Base-by-base conservation (phyloP, 805 yeast genomes). In the Tetrapisispora fleetii region DNA sequence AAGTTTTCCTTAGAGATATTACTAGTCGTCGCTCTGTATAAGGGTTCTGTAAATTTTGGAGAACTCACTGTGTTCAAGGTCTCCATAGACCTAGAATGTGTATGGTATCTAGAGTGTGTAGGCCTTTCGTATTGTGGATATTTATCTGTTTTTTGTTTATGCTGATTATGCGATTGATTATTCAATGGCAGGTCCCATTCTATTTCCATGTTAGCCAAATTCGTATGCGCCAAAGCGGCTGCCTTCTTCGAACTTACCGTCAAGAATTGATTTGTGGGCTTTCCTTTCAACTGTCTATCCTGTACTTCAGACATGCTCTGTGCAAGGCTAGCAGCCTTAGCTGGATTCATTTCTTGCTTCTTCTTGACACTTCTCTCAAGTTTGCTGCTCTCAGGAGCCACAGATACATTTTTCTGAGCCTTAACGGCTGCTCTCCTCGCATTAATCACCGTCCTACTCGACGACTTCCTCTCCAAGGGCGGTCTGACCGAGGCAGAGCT, bases 161-260 rank as follows among this genome's bases (percentile, higher is more conserved):
- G 11, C 32, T 8, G 32, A 11, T 7, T 11, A 28, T 3, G 28
- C 5, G 17, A 24, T 30, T 35, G 37, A n/a, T 41, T 24, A 6
- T 11, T 39, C 30, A 46, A 36, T 2, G 48, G 48, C 2, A 46
- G 45, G 17, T 47, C 49, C 49, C 49, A 45, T 22, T 52, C 50
- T 18, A n/a, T 5, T n/a, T 51, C 49, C 44, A 47, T 40, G n/a
- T 50, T 33, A 2, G 50, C 28, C 5, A 56, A 35, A 43, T 49
- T 49, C 3, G 50, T 39, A 43, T 58, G 62, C 0, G 64, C 64
- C 37, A 58, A 40, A 9, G 56, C 55, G 5, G 64, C 64, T 13
- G 64, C 64, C 16, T 50, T 51, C 28, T 19, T 41, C 7, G 44
- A 41, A 19, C 38, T 49, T 45, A 11, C 56, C 56, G 4, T 50